These are phyloP conservation scores for Arthrinium puccinioides DNA, from an alignment of 2,329 filamentous ascomycete species.

Conservation along the genomic window DNA sequence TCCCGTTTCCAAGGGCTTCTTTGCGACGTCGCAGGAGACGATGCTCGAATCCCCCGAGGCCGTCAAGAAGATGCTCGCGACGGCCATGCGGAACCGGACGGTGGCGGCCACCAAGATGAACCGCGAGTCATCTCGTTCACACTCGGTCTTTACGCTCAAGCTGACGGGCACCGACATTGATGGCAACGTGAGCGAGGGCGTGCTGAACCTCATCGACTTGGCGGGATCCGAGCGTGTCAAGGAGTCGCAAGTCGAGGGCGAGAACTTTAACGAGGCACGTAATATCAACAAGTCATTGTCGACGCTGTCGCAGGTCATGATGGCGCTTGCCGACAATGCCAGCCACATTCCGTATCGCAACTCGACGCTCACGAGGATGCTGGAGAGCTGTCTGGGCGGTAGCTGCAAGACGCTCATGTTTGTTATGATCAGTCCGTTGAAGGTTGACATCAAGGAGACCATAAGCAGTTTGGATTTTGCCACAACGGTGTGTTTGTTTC, in stretches of 20 bases:
- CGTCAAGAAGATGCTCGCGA: constrained; percentile 71
- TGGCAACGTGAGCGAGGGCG: constrained; percentile 78
- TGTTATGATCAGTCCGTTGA: constrained; percentile 18
- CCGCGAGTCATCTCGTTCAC: constrained; percentile 85
- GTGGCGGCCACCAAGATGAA: constrained; percentile 98
- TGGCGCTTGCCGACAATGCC: constrained; percentile 7
- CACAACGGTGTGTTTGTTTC: constrained; percentile 5
- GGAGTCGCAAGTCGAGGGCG: constrained; percentile 10
- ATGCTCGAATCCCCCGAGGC: constrained; percentile 70
- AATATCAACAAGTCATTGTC: constrained; percentile 16
- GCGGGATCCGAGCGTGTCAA: constrained; percentile 80
- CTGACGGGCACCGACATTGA: constrained; percentile 57
- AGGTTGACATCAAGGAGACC: constrained; percentile 9
- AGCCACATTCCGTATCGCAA: constrained; percentile 8
- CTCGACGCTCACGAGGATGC: constrained; percentile 13
- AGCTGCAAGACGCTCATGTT: constrained; percentile 21
- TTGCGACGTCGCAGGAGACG: constrained; percentile 20
- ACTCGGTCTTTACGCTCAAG: constrained; percentile 94
- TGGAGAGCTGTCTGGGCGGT: constrained; percentile 13
- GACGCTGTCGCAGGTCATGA: constrained; percentile 10
- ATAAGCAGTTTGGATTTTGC: constrained; percentile 10
- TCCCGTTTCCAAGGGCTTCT: constrained; percentile 18
- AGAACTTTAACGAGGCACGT: constrained; percentile 11
- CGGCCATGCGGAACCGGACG: constrained; percentile 78
- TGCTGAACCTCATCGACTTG: constrained; percentile 90